Conservation (phyloP, 352 stramenopile species). For the Peronosclerospora sorghi region DNA sequence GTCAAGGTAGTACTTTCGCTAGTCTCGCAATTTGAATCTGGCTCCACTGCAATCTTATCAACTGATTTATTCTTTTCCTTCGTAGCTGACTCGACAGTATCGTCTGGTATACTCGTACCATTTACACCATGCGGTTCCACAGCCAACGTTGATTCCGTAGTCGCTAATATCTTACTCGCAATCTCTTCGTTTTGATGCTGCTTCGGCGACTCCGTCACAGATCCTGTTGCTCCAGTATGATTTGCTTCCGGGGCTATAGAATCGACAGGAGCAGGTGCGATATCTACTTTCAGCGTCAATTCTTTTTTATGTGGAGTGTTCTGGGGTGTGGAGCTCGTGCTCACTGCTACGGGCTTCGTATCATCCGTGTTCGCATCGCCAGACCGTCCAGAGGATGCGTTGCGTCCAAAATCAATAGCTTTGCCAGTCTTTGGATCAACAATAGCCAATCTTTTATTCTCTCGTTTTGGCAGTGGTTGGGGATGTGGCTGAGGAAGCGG, state of each 20-base stretch:
- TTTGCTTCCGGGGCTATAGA: conserved; percentile 10
- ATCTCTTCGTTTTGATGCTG: conserved; percentile 13
- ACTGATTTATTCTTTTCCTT: conserved; percentile 1
- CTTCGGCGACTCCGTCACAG: conserved; percentile 10
- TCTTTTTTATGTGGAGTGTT: conserved; percentile 27
- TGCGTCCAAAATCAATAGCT: conserved; percentile 23
- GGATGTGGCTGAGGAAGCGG: conserved; percentile 20
- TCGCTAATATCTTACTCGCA: conserved; percentile 1
- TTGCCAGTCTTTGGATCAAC: conserved; percentile 42
- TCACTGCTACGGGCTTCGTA: conserved; percentile 6
- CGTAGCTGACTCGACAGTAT: not conserved
- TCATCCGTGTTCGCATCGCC: conserved; percentile 10
- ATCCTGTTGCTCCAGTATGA: conserved; percentile 14
- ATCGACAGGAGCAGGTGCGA: not conserved
- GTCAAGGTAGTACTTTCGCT: conserved; percentile 11
- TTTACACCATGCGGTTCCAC: conserved; percentile 5
- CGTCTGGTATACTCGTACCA: not conserved
- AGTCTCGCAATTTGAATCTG: conserved; percentile 11
- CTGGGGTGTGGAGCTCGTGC: conserved; percentile 14
- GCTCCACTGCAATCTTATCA: conserved; percentile 7
- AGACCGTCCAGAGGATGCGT: conserved; percentile 4
- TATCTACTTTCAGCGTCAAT: conserved; percentile 2
- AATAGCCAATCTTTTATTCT: conserved; percentile 38
- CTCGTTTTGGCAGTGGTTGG: conserved; percentile 31
- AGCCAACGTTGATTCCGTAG: conserved; percentile 1